These are phyloP conservation scores for Sequoiadendron giganteum DNA, from an alignment of 75 land plant species.

Conservation along the genomic window DNA sequence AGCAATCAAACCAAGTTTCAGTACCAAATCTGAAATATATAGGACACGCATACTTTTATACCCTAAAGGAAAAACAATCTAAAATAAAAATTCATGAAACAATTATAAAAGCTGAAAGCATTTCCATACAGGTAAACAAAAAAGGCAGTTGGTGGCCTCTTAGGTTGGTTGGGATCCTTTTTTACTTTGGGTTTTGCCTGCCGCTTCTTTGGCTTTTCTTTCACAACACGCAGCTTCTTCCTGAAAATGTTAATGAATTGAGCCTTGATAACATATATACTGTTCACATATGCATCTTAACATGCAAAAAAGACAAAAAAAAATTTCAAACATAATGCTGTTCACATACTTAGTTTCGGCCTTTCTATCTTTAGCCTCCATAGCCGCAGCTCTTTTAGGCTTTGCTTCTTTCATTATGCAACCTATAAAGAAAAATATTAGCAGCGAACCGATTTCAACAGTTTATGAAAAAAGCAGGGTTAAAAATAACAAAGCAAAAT, in stretches of 20 bases:
- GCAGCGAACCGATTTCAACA: not conserved
- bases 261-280: not conserved
- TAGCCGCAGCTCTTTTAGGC: constrained; percentile 1
- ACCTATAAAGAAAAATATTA: not conserved
- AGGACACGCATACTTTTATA: not conserved
- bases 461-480: not conserved
- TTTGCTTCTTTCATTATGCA: constrained; percentile 4
- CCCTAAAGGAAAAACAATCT: not conserved
- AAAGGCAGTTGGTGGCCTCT: constrained; percentile 45
- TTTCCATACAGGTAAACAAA: constrained; percentile 37
- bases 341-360: not conserved
- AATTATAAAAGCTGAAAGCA: not conserved
- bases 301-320: not conserved
- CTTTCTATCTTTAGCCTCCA: not conserved
- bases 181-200: constrained; percentile 11
- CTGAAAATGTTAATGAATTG: not conserved
- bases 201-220: constrained; percentile 22
- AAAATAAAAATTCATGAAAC: not conserved
- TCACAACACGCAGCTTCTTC: constrained; percentile 26
- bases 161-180: constrained; percentile 41
- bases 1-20: constrained; percentile 5
- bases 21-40: not conserved
- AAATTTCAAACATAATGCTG: not conserved
- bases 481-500: not conserved
- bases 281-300: not conserved